These are phyloP conservation scores for Litsea cubeba DNA, from an alignment of 164 flowering plant genomes.

Conservation along the genomic window DNA sequence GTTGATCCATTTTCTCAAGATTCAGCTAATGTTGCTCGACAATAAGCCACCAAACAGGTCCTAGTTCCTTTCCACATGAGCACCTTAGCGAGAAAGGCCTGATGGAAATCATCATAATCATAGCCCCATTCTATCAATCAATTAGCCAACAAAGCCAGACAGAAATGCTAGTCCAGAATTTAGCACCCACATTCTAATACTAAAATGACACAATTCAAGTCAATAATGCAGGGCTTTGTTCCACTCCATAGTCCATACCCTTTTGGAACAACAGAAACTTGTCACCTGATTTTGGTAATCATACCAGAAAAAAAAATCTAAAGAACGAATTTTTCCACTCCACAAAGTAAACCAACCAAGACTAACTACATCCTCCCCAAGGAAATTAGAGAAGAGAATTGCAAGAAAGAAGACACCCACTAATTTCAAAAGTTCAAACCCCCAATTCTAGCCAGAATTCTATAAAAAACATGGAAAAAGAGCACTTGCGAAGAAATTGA, in stretches of 20 bases:
- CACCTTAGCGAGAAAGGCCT: too few species aligned
- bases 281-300: background rate
- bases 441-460: background rate
- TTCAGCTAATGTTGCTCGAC: background rate
- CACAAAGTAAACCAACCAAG: background rate
- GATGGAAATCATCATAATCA: too few species aligned
- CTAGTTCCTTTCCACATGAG: background rate
- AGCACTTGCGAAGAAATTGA: conserved; percentile 61
- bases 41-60: background rate
- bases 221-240: background rate
- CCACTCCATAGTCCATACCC: background rate
- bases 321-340: background rate
- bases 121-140: too few species aligned
- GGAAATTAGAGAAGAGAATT: background rate
- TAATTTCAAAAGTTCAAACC: background rate
- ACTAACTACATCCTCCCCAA: background rate
- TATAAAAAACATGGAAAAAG: background rate
- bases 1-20: too few species aligned
- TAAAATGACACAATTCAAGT: background rate
- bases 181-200: background rate
- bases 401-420: too few species aligned
- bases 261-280: background rate
- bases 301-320: background rate
- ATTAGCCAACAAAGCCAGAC: too few species aligned
- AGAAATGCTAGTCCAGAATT: too few species aligned